phyloP scores from a whole-genome alignment of 2,329 filamentous ascomycete species.

The Monilinia polystroma region DNA sequence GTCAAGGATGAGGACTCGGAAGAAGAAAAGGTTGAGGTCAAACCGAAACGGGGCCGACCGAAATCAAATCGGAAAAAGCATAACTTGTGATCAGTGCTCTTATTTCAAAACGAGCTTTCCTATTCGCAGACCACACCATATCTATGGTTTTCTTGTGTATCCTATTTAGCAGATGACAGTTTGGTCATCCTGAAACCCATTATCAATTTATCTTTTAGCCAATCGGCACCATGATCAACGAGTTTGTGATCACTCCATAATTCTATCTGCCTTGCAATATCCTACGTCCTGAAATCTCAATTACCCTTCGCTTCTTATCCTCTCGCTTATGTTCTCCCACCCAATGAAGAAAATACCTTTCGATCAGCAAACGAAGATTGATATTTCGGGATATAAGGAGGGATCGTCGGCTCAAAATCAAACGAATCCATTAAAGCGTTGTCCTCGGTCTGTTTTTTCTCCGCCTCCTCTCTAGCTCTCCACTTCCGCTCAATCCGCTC shows the following conservation, averaged over 20 bases:
- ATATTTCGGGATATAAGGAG: not conserved
- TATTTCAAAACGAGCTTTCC: not conserved
- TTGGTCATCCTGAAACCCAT: not conserved
- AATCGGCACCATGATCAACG: not conserved
- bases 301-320: not conserved
- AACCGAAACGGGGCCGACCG: slow-evolving; percentile 19
- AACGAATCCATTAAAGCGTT: not conserved
- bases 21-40: slow-evolving; percentile 26
- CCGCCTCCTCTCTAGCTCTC: not conserved
- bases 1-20: slow-evolving; percentile 21
- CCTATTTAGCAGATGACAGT: not conserved
- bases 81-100: slow-evolving; percentile 2
- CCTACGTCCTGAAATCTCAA: not conserved
- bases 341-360: not conserved
- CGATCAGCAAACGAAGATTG: slow-evolving; percentile 1
- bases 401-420: not conserved
- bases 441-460: not conserved
- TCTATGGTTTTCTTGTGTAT: not conserved
- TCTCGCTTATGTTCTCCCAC: not conserved
- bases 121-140: not conserved
- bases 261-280: not conserved
- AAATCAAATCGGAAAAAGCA: slow-evolving; percentile 18
- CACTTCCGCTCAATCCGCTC: not conserved
- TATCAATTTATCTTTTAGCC: not conserved
- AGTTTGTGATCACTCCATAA: slow-evolving; percentile 2